Base-by-base conservation (phyloP, 768 basidiomycete genomes). In the Leccinum aurantiacum region DNA sequence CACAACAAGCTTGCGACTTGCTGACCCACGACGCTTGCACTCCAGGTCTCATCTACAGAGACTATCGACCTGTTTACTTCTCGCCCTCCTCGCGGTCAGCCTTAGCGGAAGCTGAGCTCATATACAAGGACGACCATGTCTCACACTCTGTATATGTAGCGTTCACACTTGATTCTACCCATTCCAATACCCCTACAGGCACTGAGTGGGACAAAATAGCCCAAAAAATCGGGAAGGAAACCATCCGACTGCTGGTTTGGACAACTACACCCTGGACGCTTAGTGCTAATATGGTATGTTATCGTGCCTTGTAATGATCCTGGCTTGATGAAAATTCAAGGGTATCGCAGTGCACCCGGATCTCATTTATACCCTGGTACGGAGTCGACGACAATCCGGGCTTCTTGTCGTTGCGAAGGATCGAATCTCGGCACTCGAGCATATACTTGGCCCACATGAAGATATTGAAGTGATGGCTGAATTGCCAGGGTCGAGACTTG, bases 181-280 rank as follows among this genome's bases (percentile, higher is more conserved):
- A 24, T 50, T 35, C 59, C 57, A 50, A 59, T 54, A 51, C 63
- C 50, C 57, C 63, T 13, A 60, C 58, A 61, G 70, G 44, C 14
- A 57, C 61, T 6, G 35, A 58, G 25, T 66, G 51, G 33, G 44
- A 19, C 46, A 59, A 58, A 52, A 49, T 64, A 38, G 13, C 81
- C 50, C 74, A 71, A 24, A 59, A 76, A 15, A 59, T 79, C 15
- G 55, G 82, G 7, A 63, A 68, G 2, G 69, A 70, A 64, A 17
- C 67, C 53, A 73, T 88, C 11, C 79, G 81, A 29, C 66, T 97
- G 10, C 77, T 94, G 17, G 90, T 96, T 4, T 99, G 96, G 96
- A 98, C 96, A 3, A 98, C 96, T 4, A 98, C 96, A 0, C 92
- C 96, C 1, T 99, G 96, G 96, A 98, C 93, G 4, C 76, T 98